These are phyloP conservation scores for Drosera capensis DNA, from an alignment of 148 eudicot species.

Conservation along the genomic window DNA sequence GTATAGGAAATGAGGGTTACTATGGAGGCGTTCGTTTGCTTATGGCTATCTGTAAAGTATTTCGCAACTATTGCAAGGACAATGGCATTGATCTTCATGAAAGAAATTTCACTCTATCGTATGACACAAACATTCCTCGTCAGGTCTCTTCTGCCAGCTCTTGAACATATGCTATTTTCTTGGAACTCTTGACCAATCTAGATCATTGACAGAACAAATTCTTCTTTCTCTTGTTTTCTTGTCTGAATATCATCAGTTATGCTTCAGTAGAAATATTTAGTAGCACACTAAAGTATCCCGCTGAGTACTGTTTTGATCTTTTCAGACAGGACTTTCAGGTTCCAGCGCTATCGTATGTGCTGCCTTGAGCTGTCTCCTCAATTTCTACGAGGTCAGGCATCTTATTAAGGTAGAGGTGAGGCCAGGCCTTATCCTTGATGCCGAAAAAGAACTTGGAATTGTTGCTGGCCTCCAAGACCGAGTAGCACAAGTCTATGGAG, in stretches of 20 bases:
- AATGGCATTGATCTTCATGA: conserved; percentile 40
- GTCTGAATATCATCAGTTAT: background rate
- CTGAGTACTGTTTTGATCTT: conserved; percentile 5
- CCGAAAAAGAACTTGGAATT: conserved; percentile 94
- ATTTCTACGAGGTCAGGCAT: conserved; percentile 73
- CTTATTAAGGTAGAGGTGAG: conserved; percentile 64
- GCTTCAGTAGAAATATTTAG: background rate
- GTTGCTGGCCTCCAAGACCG: conserved; percentile 96
- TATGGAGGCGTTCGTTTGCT: conserved; percentile 97
- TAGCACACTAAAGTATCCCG: background rate
- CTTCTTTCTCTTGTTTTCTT: no score
- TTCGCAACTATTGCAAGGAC: conserved; percentile 53
- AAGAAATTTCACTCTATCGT: conserved; percentile 64
- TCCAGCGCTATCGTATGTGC: conserved; percentile 97
- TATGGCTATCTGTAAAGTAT: conserved; percentile 86
- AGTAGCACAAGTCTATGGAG: conserved; percentile 95
- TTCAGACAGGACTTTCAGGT: conserved; percentile 94
- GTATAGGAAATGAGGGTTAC: conserved; percentile 68
- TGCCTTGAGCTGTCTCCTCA: conserved; percentile 85
- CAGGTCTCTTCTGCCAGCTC: conserved; percentile 40
- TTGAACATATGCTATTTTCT: no score
- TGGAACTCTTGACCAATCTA: no score
- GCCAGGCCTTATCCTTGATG: conserved; percentile 72
- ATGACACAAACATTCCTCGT: conserved; percentile 95
- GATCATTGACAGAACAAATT: no score